A percentile compares a stretch with the other conserved stretches of the same genome.
These are phyloP conservation scores for Bipolaris oryzae DNA, from an alignment of 2,329 filamentous ascomycete genomes.

Conservation along the genomic window DNA sequence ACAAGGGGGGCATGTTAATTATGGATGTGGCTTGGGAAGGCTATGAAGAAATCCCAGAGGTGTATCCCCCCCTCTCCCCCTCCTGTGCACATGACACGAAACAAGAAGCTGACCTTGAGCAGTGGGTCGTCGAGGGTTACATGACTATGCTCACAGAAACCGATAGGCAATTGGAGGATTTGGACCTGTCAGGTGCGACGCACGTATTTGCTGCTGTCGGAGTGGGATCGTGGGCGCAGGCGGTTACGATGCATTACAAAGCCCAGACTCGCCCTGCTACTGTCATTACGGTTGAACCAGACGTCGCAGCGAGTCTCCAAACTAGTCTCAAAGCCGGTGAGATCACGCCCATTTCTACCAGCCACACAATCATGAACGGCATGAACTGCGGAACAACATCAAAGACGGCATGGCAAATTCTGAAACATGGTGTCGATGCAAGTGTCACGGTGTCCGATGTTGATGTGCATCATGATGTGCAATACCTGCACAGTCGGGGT, in stretches of 20 bases:
- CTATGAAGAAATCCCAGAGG: constrained; percentile 69
- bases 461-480: constrained; percentile 65
- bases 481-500: constrained; percentile 57
- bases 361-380: constrained; percentile 73
- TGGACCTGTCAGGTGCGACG: constrained; percentile 48
- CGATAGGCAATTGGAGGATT: constrained; percentile 63
- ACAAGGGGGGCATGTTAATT: constrained; percentile 61
- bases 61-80: constrained; percentile 34
- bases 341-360: constrained; percentile 59
- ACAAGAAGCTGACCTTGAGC: constrained; percentile 9
- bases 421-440: constrained; percentile 65
- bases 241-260: constrained; percentile 71
- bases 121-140: constrained; percentile 81
- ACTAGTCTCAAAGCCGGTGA: constrained; percentile 59
- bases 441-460: constrained; percentile 65
- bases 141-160: constrained; percentile 72
- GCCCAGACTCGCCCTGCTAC: constrained; percentile 38
- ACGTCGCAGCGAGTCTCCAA: constrained; percentile 64
- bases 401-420: constrained; percentile 65
- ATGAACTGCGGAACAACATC: constrained; percentile 76
- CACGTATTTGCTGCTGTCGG: constrained; percentile 70
- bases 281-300: constrained; percentile 73
- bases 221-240: constrained; percentile 74
- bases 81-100: background rate
- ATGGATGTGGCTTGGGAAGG: constrained; percentile 72